Evolutionary conservation across 352 stramenopile species (phyloP).

Genomic region (Pythium plurisporium): DNA sequence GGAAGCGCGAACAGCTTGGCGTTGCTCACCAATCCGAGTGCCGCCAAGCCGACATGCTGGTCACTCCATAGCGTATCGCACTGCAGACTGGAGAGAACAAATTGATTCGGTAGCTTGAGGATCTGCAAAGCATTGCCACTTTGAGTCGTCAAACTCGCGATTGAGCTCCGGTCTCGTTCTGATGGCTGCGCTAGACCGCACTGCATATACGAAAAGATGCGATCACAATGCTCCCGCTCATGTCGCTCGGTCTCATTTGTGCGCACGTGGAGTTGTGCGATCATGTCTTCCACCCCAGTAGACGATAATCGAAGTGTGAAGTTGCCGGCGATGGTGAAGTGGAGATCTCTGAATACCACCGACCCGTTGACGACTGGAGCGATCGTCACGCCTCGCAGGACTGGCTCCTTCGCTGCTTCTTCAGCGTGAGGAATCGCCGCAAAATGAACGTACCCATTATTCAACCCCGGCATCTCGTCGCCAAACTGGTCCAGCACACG

Average conservation of each 20-base stretch:
- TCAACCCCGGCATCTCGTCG: slow-evolving; percentile 27
- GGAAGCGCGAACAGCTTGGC: slow-evolving; percentile 37
- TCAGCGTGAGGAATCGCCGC: slow-evolving; percentile 1
- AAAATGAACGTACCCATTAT: slow-evolving; percentile 26
- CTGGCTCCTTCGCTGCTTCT: background rate
- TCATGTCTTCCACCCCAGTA: slow-evolving; percentile 22
- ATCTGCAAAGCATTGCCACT: slow-evolving; percentile 1
- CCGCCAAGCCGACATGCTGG: slow-evolving; percentile 26
- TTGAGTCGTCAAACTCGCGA: background rate
- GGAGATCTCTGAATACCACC: slow-evolving; percentile 31
- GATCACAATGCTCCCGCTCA: background rate
- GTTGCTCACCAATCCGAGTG: slow-evolving; percentile 16
- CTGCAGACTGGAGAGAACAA: slow-evolving; percentile 11
- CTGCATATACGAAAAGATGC: slow-evolving; percentile 16
- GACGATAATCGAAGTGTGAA: slow-evolving; percentile 37
- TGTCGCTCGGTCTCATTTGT: slow-evolving; percentile 17
- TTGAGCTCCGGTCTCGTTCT: background rate
- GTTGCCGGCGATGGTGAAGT: slow-evolving; percentile 36
- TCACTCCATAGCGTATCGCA: slow-evolving; percentile 41
- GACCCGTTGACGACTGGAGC: slow-evolving; percentile 34
- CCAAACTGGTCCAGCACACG: slow-evolving; percentile 56
- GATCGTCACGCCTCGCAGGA: slow-evolving; percentile 2
- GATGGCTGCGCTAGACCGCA: slow-evolving; percentile 2
- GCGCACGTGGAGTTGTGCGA: slow-evolving; percentile 41
- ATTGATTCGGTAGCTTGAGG: background rate